Evolutionary conservation across 2,329 filamentous ascomycete genomes (phyloP).

Genomic region (Plectosphaerella sp.): DNA sequence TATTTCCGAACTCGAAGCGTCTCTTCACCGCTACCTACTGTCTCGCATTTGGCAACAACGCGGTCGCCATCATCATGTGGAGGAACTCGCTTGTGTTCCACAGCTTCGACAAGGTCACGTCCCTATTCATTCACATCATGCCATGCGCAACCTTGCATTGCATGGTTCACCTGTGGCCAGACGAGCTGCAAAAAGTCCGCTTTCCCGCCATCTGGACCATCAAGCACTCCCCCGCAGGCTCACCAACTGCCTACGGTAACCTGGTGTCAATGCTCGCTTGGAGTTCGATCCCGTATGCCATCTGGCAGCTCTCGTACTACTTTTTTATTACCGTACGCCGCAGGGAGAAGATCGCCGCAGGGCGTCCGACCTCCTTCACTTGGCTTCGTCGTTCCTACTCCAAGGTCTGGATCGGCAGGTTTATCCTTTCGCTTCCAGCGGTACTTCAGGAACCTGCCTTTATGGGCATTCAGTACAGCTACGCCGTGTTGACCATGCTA

Average conservation of each 20-base stretch:
- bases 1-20: conserved; percentile 84
- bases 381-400: conserved; percentile 92
- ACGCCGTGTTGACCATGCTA: conserved; percentile 88
- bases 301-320: conserved; percentile 94
- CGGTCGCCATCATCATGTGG: conserved; percentile 98
- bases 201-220: conserved; percentile 87
- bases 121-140: conserved; percentile 99
- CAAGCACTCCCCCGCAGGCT: conserved; percentile 63
- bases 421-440: conserved; percentile 75
- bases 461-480: conserved; percentile 92
- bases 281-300: conserved; percentile 86
- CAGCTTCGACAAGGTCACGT: conserved; percentile 96
- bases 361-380: conserved; percentile 92
- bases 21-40: conserved; percentile 92
- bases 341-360: conserved; percentile 92
- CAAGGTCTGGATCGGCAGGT: conserved; percentile 80
- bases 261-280: conserved; percentile 84
- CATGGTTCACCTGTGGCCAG: conserved; percentile 75
- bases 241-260: conserved; percentile 72
- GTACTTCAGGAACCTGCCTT: conserved; percentile 81
- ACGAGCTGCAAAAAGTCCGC: conserved; percentile 58
- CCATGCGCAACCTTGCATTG: conserved; percentile 91
- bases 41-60: conserved; percentile 92
- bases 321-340: conserved; percentile 92
- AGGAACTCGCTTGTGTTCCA: conserved; percentile 97